Conservation (phyloP, 2,329 filamentous ascomycete genomes). For the Fusarium sp. region DNA sequence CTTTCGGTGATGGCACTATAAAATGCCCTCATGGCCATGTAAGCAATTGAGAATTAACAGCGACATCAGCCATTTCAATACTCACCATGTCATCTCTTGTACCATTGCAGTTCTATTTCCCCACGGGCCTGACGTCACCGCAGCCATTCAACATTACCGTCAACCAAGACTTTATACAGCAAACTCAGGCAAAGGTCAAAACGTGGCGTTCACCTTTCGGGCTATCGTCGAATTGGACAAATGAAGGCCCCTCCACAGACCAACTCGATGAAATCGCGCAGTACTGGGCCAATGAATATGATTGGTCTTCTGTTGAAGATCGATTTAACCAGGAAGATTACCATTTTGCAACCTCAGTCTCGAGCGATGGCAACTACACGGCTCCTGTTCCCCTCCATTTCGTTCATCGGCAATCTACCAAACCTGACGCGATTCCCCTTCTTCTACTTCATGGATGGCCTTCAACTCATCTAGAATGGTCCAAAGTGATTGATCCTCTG, state of each 20-base stretch:
- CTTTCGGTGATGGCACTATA: not conserved
- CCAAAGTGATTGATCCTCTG: constrained; percentile 2
- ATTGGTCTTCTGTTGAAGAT: not conserved
- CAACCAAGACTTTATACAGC: not conserved
- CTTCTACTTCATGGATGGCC: constrained; percentile 5
- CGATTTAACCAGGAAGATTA: not conserved
- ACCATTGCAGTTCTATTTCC: not conserved
- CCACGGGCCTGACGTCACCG: not conserved
- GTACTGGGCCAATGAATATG: constrained; percentile 1
- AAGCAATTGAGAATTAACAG: not conserved
- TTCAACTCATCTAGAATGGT: constrained; percentile 2
- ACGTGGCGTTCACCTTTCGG: not conserved
- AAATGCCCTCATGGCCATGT: not conserved
- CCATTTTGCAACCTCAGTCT: not conserved
- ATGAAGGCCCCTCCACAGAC: not conserved
- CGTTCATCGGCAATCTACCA: not conserved
- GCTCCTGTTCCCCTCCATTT: constrained; percentile 3
- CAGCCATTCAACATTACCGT: not conserved
- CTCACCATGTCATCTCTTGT: not conserved
- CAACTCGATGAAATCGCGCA: not conserved
- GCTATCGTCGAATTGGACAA: constrained; percentile 1
- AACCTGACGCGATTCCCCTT: not conserved
- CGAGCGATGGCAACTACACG: not conserved
- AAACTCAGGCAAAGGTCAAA: not conserved
- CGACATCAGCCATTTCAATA: no score